phyloP scores from a whole-genome alignment of 169 alveolate genomes.

The Plasmodium ovale region DNA sequence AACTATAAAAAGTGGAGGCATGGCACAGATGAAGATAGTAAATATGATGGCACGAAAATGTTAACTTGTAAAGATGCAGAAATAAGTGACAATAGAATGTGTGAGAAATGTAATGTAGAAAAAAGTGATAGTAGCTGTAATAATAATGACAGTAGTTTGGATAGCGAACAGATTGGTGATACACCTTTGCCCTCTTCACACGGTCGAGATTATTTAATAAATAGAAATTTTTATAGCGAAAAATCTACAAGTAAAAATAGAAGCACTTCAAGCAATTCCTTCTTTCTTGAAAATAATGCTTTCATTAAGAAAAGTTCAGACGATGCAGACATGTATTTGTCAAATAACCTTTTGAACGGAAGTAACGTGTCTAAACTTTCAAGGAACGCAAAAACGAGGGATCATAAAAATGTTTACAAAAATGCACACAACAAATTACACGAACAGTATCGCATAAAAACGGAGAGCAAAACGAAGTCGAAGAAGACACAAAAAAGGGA shows the following conservation, averaged over 20 bases:
- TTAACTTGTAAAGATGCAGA: no score
- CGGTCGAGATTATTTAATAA: not conserved
- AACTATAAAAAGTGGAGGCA: no score
- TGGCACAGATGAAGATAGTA: no score
- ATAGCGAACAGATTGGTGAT: not conserved
- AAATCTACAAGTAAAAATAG: conserved; percentile 4
- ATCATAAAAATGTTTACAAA: conserved; percentile 8
- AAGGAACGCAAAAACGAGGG: not conserved
- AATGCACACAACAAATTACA: conserved; percentile 16
- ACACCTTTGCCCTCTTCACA: conserved; percentile 1
- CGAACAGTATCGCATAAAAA: conserved; percentile 6
- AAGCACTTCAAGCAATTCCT: conserved; percentile 25
- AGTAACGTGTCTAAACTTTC: conserved; percentile 1
- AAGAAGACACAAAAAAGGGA: not conserved
- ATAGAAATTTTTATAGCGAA: conserved; percentile 12
- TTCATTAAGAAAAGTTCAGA: no score
- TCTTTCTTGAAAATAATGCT: not conserved
- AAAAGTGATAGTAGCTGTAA: not conserved
- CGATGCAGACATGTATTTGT: no score
- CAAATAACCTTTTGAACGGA: not conserved
- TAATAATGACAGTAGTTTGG: not conserved
- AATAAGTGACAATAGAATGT: not conserved
- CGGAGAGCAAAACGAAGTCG: not conserved
- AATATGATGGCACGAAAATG: no score
- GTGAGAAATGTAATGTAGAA: not conserved